Evolutionary conservation across 768 basidiomycete species (phyloP).

Genomic region (Inosperma sp.): DNA sequence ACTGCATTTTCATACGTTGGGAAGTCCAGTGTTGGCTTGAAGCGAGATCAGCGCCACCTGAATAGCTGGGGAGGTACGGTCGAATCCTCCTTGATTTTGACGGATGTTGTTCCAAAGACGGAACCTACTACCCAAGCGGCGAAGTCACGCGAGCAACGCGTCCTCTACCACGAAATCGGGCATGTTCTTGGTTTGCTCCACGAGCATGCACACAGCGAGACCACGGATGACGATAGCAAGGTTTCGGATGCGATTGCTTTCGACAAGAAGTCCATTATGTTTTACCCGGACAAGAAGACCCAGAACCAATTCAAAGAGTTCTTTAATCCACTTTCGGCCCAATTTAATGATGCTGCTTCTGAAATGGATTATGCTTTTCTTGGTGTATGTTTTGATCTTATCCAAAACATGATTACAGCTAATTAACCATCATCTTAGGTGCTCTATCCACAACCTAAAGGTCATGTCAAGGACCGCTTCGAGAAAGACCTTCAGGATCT

Average conservation of each 20-base stretch:
- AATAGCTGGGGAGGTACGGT: constrained; percentile 2
- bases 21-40: not conserved
- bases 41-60: not conserved
- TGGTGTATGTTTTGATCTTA: not conserved
- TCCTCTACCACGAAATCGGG: constrained; percentile 6
- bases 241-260: not conserved
- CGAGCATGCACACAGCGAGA: constrained; percentile 3
- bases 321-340: not conserved
- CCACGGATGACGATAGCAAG: not conserved
- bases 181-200: constrained; percentile 5
- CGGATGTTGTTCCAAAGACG: not conserved
- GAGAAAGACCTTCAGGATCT: not conserved
- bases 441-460: not conserved
- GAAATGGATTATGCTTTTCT: constrained; percentile 5
- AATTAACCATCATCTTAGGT: not conserved
- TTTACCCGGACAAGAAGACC: not conserved
- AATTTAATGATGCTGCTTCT: constrained; percentile 4
- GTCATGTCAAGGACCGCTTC: constrained; percentile 3
- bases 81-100: constrained; percentile 4
- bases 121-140: not conserved
- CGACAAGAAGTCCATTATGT: constrained; percentile 10
- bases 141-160: not conserved
- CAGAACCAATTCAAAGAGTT: not conserved
- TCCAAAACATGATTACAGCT: not conserved
- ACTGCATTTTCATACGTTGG: constrained; percentile 7